A percentile compares a stretch with the other conserved stretches of the same genome.
phyloP scores from a whole-genome alignment of 192 early-diverging fungal genomes.

The Backusella liffmaniae region DNA sequence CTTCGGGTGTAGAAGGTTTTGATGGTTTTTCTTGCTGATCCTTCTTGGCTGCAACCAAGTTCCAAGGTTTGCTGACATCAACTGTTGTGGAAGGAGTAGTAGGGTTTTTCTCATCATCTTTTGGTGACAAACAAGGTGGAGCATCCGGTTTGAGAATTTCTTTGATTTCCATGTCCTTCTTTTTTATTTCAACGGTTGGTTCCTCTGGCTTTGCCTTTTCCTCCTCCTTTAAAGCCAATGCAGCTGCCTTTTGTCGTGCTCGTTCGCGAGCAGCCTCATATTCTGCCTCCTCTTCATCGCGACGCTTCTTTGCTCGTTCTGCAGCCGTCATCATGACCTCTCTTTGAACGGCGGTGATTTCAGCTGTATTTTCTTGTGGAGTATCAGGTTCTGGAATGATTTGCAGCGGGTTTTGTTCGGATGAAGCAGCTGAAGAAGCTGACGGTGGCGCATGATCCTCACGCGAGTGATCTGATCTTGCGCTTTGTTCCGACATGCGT shows the following conservation, averaged over 20 bases:
- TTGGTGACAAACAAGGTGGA: background rate
- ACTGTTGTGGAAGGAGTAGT: background rate
- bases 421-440: background rate
- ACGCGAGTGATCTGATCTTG: conserved; percentile 21
- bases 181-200: background rate
- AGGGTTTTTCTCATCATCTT: too few relatives aligned
- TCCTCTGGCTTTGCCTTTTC: background rate
- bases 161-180: background rate
- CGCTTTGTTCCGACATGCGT: conserved; percentile 18
- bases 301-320: conserved; percentile 37
- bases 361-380: background rate
- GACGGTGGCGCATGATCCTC: background rate
- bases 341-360: conserved; percentile 32
- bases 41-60: conserved; percentile 7
- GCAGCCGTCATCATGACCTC: conserved; percentile 40
- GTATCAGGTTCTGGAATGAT: background rate
- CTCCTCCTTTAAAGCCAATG: conserved; percentile 21
- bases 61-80: conserved; percentile 7
- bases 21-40: background rate
- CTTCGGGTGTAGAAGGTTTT: background rate
- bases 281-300: conserved; percentile 40
- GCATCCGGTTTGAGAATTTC: background rate
- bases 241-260: conserved; percentile 36
- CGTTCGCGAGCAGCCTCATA: conserved; percentile 29
- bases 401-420: background rate